A percentile compares a stretch with the other conserved stretches of the same genome.
phyloP scores from a whole-genome alignment of 768 basidiomycete species.

The Tremella fuciformis region DNA sequence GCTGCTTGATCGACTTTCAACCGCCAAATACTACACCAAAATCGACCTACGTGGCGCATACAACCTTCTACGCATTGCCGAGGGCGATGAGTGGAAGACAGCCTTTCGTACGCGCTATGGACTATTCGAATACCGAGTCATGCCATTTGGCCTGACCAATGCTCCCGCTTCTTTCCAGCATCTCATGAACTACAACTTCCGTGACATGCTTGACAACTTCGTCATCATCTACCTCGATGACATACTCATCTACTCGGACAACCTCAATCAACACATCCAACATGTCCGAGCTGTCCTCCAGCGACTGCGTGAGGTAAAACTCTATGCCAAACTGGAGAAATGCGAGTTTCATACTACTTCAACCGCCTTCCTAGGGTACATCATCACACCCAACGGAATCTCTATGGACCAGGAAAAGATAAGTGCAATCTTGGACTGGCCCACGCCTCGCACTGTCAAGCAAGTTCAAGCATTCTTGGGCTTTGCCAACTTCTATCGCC shows the following conservation, averaged over 20 bases:
- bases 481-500: slow-evolving; percentile 57
- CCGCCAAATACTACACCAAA: slow-evolving; percentile 30
- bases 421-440: slow-evolving; percentile 53
- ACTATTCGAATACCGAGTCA: too few species aligned
- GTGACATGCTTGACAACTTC: slow-evolving; percentile 19
- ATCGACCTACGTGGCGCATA: too few species aligned
- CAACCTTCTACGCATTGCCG: too few species aligned
- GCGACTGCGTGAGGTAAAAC: slow-evolving; percentile 17
- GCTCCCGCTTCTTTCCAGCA: too few species aligned
- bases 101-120: too few species aligned
- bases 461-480: too few species aligned
- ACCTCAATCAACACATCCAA: slow-evolving; percentile 15
- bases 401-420: slow-evolving; percentile 56
- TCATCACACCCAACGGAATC: slow-evolving; percentile 16
- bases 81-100: too few species aligned
- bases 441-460: slow-evolving; percentile 45
- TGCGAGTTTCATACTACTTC: slow-evolving; percentile 26
- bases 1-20: slow-evolving; percentile 18
- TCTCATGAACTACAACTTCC: too few species aligned
- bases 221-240: slow-evolving; percentile 34
- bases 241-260: slow-evolving; percentile 39
- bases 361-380: slow-evolving; percentile 34
- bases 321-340: too few species aligned
- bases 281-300: slow-evolving; percentile 19
- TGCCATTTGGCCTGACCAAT: too few species aligned